Evolutionary conservation across 2,329 filamentous ascomycete genomes (phyloP), one percentile per base, ranked within the genome.

Genomic region (Fusarium sp.): DNA sequence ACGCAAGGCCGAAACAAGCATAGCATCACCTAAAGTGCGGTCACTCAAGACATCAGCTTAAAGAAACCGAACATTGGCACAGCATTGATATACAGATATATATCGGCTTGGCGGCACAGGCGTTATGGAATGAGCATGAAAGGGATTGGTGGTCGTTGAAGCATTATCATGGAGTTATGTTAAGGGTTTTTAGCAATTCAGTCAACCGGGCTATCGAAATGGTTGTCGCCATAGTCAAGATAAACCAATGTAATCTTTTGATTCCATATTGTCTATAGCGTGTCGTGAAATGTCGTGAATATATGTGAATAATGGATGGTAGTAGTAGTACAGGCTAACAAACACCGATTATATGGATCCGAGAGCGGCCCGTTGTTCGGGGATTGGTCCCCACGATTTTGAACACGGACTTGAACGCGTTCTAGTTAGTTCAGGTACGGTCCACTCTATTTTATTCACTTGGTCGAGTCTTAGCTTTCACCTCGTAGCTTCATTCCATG

Each of bases 1-100:
- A 82, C 85, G 93, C 68, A 95, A 94, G 81, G 92, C 92, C 53
- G 92, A 93, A 83, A 89, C 88, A 75, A 83, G 84, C 22, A 75
- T 83, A 18, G 73, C 78, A 33, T 81, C 80, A 15, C 81, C 81
- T 14, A 83, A 83, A 68, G 75, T 81, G 22, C 78, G 81, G 50
- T 77, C 77, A 17, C 69, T 82, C 62, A 83, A 81, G 77, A 79
- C 80, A 14, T 80, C 76, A 44, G 79, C 77, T 35, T 82, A 74
- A 66, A 35, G 31, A 39, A 39, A 22, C 22, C 18, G 15, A 42
- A 13, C 14, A 63, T 49, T 47, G 41, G 31, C 45, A 35, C n/a
- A 42, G 33, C 22, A 68, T 39, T n/a, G 8, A 38, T 46, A 49
- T 45, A 36, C 13, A 44, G 18, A 68, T 39, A 22, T 55, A 62